Evolutionary conservation across 169 alveolate genomes (phyloP).

Genomic region (Eimeria brunetti): DNA sequence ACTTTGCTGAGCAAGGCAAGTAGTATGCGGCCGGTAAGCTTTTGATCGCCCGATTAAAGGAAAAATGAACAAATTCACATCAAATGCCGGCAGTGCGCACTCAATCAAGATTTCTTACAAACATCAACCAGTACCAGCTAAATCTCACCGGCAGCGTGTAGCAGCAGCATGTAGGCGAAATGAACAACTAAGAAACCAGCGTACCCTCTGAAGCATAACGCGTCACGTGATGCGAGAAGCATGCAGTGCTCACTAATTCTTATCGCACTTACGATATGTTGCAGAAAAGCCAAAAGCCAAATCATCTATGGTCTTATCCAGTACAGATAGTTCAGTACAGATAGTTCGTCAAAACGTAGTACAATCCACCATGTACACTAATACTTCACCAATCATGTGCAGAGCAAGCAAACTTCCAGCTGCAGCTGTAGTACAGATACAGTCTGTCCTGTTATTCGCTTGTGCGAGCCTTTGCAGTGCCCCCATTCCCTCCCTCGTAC

Average conservation of each 20-base stretch:
- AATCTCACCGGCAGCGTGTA: neutral
- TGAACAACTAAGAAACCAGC: too few relatives aligned
- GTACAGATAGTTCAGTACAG: too few relatives aligned
- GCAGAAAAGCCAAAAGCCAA: neutral
- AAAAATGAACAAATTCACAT: neutral
- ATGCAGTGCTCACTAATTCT: neutral
- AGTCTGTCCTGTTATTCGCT: neutral
- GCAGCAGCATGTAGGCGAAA: neutral
- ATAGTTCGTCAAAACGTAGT: neutral
- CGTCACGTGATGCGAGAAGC: neutral
- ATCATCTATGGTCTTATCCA: neutral
- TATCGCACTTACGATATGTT: neutral
- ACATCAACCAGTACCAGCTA: neutral
- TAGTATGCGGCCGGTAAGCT: too few relatives aligned
- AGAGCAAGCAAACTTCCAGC: neutral
- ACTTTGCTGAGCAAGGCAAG: too few relatives aligned
- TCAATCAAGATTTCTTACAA: neutral
- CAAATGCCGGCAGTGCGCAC: neutral
- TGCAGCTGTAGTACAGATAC: too few relatives aligned
- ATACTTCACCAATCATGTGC: neutral
- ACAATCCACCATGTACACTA: neutral
- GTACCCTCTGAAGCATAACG: neutral
- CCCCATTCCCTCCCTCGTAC: neutral
- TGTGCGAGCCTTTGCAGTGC: neutral
- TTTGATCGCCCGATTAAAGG: too few relatives aligned